Conservation (phyloP, 139 green algal genomes). For the Zygnema circumcarinatum region DNA sequence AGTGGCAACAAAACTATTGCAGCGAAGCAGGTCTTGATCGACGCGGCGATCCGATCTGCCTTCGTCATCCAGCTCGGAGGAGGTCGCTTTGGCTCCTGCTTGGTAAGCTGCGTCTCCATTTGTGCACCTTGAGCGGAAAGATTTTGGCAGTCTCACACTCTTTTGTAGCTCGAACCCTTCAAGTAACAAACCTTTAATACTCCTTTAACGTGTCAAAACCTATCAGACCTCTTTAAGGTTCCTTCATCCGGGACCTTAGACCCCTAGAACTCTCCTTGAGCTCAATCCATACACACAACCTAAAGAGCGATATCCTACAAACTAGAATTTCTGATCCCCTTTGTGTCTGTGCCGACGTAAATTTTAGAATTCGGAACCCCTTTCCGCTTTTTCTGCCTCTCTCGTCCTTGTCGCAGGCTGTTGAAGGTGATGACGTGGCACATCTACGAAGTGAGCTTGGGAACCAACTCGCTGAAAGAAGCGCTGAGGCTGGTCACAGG, state of each 20-base stretch:
- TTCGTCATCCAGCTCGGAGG: constrained; percentile 63
- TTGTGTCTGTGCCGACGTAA: too few species aligned
- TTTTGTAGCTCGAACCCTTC: too few species aligned
- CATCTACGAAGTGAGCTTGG: constrained; percentile 65
- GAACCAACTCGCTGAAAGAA: constrained; percentile 66
- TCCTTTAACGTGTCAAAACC: background rate
- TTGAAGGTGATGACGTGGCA: constrained; percentile 25
- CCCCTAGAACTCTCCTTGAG: too few species aligned
- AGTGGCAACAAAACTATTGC: constrained; percentile 2
- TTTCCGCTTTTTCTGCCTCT: too few species aligned
- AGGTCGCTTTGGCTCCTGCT: background rate
- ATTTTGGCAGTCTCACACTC: background rate
- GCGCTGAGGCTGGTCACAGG: constrained; percentile 37
- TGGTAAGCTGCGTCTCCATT: constrained; percentile 15
- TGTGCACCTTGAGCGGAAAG: constrained; percentile 2
- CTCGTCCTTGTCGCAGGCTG: constrained; percentile 63
- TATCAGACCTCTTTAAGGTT: constrained; percentile 11
- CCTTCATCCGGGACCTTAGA: too few species aligned
- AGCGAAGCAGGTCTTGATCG: constrained; percentile 17
- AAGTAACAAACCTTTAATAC: constrained; percentile 8
- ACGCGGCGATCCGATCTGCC: constrained; percentile 16
- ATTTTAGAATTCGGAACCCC: too few species aligned
- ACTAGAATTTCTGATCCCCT: too few species aligned
- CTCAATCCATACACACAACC: too few species aligned
- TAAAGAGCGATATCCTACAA: too few species aligned